Evolutionary conservation across 176 grass and related monocot species (phyloP).

Genomic region (Carex scoparia): DNA sequence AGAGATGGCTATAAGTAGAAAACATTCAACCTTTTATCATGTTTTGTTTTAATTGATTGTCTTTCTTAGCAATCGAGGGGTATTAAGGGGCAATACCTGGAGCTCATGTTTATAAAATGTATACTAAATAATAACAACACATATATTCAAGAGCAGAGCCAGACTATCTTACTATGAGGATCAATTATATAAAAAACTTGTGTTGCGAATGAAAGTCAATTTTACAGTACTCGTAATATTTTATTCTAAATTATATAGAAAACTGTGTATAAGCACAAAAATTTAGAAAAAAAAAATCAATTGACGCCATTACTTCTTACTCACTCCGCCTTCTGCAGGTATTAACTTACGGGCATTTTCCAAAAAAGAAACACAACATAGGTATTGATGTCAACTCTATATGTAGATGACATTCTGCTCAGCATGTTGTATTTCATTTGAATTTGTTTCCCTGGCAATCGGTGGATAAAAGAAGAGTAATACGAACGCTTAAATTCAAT

Average conservation of each 20-base stretch:
- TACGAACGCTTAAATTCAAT: neutral
- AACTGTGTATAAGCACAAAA: too few relatives aligned
- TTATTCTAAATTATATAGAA: too few relatives aligned
- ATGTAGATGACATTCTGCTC: neutral
- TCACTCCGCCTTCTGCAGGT: neutral
- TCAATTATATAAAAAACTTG: too few relatives aligned
- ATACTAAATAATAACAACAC: slow-evolving; percentile 5
- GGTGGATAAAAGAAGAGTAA: neutral
- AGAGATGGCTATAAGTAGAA: slow-evolving; percentile 52
- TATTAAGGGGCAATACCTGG: neutral
- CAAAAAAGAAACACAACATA: neutral
- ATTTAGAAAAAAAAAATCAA: too few relatives aligned
- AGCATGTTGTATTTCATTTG: neutral
- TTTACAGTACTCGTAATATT: too few relatives aligned
- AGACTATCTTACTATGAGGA: too few relatives aligned
- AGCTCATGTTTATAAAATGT: slow-evolving; percentile 5
- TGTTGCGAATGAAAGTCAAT: too few relatives aligned
- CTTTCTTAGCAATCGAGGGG: neutral
- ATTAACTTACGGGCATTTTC: neutral
- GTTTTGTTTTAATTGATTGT: slow-evolving; percentile 1
- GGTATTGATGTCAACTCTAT: neutral
- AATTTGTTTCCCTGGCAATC: neutral
- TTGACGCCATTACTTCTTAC: too few relatives aligned
- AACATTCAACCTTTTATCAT: neutral
- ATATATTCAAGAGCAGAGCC: too few relatives aligned